Base-by-base conservation (phyloP, 2,329 filamentous ascomycete species). In the Venturiaceae sp. region DNA sequence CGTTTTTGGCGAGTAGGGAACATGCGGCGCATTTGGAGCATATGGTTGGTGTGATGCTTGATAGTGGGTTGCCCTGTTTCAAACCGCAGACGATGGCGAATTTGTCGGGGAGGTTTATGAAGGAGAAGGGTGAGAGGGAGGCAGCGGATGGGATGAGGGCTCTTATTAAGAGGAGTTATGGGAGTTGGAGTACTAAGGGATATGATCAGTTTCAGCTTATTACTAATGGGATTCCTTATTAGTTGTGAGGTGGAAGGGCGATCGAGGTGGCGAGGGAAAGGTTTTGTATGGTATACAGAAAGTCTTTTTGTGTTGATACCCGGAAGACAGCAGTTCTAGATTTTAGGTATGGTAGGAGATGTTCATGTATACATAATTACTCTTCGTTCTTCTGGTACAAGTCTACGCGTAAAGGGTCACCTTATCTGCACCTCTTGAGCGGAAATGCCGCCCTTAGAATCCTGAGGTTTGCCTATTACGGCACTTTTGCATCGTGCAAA, bases 151-250 rank as follows among this genome's bases (percentile, higher is more conserved):
- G 94, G 66, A 95, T 99, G 84, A 84, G 86, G 64, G 89, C 88
- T 58, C 77, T 97, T 66, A 87, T 96, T 68, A 87, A 86, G 77
- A 95, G 88, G 80, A 96, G 92, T 70, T 89, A 94, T 68, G 83
- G 86, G 60, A 96, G 89, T 75, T 89, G 94, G 70, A 92, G 88
- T 59, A 99, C 94, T 1, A 91, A 90, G 64, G 87, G 92, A 53
- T 99, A 99, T 72, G 95, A 99, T 75, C 90, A 96, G 72, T 99
- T 96, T 80, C 94, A 99, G 78, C 77, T 96, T 67, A 77, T 96
- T 74, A 97, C 94, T 33, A 97, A 99, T 69, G 94, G 92, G 6
- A 99, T 99, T 71, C 94, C 94, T 34, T 97, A 95, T 69, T 96
- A 50, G 26, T 28, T 41, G 41, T 21, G 8, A 5, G 21, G 9